Conservation (phyloP, 768 basidiomycete genomes). For the Mycena epipterygia region DNA sequence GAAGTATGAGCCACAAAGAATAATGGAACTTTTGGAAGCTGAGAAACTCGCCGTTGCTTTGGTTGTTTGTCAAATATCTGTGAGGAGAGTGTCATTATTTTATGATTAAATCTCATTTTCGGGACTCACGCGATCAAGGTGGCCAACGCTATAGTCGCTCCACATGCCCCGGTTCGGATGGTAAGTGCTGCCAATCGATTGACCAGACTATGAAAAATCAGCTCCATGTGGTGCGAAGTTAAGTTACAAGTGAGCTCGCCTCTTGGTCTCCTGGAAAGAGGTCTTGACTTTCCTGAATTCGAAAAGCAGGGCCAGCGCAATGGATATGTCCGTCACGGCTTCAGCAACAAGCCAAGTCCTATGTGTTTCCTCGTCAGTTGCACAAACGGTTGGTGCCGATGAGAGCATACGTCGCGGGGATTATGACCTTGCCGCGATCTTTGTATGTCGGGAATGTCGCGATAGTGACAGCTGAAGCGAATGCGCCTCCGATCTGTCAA, state of each 20-base stretch:
- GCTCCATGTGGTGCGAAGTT: no score
- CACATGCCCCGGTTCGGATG: not conserved
- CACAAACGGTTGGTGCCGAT: no score
- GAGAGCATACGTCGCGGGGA: constrained; percentile 9
- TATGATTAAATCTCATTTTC: not conserved
- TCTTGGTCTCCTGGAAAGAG: not conserved
- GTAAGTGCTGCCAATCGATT: not conserved
- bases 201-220: not conserved
- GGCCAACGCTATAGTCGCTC: not conserved
- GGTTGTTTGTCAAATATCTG: not conserved
- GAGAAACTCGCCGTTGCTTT: not conserved
- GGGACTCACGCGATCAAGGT: not conserved
- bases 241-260: not conserved
- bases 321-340: not conserved
- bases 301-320: not conserved
- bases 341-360: not conserved
- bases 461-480: not conserved
- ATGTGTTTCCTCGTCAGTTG: not conserved
- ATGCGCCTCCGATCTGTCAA: not conserved
- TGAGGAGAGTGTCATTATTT: not conserved
- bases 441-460: not conserved
- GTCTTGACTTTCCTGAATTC: not conserved
- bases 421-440: not conserved
- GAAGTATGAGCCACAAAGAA: no score
- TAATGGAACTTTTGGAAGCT: no score